Conservation (phyloP, 2,329 filamentous ascomycete genomes). For the Pseudogymnoascus verrucosus region DNA sequence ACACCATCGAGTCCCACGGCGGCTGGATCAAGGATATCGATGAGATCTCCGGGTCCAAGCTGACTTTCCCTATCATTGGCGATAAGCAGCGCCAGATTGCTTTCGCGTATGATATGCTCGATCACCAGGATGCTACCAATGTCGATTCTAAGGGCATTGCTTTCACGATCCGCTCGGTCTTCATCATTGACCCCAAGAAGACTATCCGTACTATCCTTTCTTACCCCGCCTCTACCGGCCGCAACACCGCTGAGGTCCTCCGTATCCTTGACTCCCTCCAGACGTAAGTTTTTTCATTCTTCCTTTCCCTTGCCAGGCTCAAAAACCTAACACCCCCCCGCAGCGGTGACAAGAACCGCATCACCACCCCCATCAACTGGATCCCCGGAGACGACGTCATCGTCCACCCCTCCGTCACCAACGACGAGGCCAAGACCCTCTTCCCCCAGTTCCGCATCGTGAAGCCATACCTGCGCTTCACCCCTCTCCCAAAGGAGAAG, state of each 20-base stretch:
- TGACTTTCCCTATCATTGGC: constrained; percentile 72
- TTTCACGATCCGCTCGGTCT: constrained; percentile 91
- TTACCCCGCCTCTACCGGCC: constrained; percentile 85
- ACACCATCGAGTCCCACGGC: constrained; percentile 75
- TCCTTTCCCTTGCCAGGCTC: background rate
- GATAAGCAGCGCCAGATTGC: constrained; percentile 74
- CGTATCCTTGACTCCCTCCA: constrained; percentile 54
- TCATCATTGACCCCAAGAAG: constrained; percentile 90
- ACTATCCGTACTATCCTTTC: constrained; percentile 87
- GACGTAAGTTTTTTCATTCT: background rate
- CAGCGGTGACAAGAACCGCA: constrained; percentile 71
- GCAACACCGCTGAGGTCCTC: constrained; percentile 72
- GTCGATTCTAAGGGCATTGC: constrained; percentile 76
- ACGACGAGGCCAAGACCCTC: constrained; percentile 77
- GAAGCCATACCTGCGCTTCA: constrained; percentile 70
- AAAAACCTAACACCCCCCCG: background rate
- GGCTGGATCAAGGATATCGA: constrained; percentile 87
- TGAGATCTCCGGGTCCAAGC: constrained; percentile 63
- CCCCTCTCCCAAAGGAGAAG: constrained; percentile 50
- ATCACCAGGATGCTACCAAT: constrained; percentile 74
- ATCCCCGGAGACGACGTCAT: constrained; percentile 84
- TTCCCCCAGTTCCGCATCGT: constrained; percentile 69
- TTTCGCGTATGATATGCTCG: constrained; percentile 73
- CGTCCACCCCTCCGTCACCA: constrained; percentile 73
- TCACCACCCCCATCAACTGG: constrained; percentile 91